phyloP scores from a whole-genome alignment of 2,329 filamentous ascomycete species.

The Dactylellina drechsleri region DNA sequence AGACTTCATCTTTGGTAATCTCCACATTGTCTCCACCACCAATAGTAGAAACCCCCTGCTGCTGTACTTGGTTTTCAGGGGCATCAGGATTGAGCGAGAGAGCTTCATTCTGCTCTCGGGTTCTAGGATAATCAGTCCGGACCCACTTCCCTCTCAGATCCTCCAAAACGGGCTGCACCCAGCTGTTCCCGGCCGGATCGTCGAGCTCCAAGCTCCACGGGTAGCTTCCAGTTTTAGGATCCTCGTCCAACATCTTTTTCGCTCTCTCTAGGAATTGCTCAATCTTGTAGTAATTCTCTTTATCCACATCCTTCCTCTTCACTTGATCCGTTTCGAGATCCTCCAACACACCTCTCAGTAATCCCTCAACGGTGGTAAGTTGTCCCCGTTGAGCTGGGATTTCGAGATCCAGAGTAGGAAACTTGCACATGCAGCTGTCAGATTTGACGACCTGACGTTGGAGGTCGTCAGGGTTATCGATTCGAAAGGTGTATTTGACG shows the following conservation, averaged over 20 bases:
- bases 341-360: slow-evolving; percentile 79
- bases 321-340: slow-evolving; percentile 85
- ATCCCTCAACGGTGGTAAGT: slow-evolving; percentile 91
- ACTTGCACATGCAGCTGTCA: slow-evolving; percentile 83
- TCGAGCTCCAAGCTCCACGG: slow-evolving; percentile 90
- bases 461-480: slow-evolving; percentile 78
- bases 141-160: slow-evolving; percentile 87
- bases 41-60: slow-evolving; percentile 56
- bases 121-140: slow-evolving; percentile 84
- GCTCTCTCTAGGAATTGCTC: slow-evolving; percentile 78
- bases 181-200: slow-evolving; percentile 94
- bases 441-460: slow-evolving; percentile 90
- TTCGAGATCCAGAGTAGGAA: slow-evolving; percentile 92
- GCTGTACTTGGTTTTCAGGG: slow-evolving; percentile 61
- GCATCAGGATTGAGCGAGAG: slow-evolving; percentile 75
- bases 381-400: slow-evolving; percentile 90
- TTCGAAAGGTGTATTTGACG: slow-evolving; percentile 80
- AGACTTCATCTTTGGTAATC: slow-evolving; percentile 90
- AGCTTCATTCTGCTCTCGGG: slow-evolving; percentile 83
- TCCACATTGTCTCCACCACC: slow-evolving; percentile 63
- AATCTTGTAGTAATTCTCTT: slow-evolving; percentile 82
- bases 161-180: slow-evolving; percentile 86
- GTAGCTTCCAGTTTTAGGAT: slow-evolving; percentile 64
- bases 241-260: slow-evolving; percentile 76
- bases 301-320: slow-evolving; percentile 78